Conservation (phyloP, 305 asterid genomes). For the Fraxinus paxiana region DNA sequence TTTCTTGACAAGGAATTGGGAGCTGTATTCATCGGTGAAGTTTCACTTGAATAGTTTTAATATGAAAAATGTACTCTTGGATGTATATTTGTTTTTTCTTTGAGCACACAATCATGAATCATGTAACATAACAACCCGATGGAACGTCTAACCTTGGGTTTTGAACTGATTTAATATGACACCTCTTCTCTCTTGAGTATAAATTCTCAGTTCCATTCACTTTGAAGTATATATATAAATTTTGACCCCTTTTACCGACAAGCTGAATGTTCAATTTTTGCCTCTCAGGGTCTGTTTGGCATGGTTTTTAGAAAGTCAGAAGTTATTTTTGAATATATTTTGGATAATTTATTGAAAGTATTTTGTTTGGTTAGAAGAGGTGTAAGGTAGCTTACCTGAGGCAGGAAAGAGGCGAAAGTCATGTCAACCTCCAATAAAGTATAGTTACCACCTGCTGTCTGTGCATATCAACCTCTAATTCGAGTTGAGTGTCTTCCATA, state of each 20-base stretch:
- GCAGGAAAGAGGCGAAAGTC: not conserved
- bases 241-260: not conserved
- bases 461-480: not conserved
- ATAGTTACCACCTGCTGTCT: not conserved
- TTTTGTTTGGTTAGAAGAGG: not conserved
- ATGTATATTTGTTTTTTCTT: not conserved
- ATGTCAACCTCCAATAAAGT: not conserved
- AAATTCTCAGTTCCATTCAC: not conserved
- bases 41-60: not conserved
- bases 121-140: not conserved
- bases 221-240: not conserved
- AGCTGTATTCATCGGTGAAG: not conserved
- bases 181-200: not conserved
- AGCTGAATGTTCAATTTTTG: not conserved
- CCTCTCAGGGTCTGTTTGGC: not conserved
- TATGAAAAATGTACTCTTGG: not conserved
- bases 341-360: not conserved
- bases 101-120: not conserved
- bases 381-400: not conserved
- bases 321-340: not conserved
- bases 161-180: not conserved
- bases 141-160: not conserved
- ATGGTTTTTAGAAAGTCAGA: not conserved
- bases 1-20: not conserved
- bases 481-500: not conserved